Evolutionary conservation across 495 filamentous ascomycete genomes (phyloP), one percentile per base, ranked within the genome.

Genomic region (Halenospora varia): DNA sequence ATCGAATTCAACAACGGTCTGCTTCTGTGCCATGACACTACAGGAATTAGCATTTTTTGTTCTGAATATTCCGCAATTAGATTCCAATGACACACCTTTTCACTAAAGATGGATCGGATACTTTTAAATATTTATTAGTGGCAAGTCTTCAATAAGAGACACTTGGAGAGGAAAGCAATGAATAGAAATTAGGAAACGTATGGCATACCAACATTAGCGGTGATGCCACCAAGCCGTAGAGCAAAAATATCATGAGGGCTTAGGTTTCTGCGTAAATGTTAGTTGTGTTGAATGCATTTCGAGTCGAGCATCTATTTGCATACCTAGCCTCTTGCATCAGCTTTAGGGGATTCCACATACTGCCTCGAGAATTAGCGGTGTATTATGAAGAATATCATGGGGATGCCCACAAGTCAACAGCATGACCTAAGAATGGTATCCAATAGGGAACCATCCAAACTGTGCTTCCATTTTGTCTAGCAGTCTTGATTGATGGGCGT

Each of bases 361-460:
- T 83, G 77, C 71, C 70, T 4, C 72, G 59, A 53, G 70, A 61
- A 42, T 25, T 11, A 17, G 25, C 63, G 60, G 11, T 80, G 56
- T 48, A 80, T 77, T 8, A 61, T 57, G 17, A 75, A 68, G 22
- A 23, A 48, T 3, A 64, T 4, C 8, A 6, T 20, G 3, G 74
- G 70, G 51, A 77, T 63, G 64, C 75, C 73, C 15, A 75, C 57
- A 63, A 82, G 72, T 18, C 73, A 68, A 75, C 53, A 11, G 75
- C 68, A 71, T 87, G 82, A 40, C 83, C 80, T 1, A 85, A 35
- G 57, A 75, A 71, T 11, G 83, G 83, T 8, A 85, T 53, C 80
- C 81, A 87, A 68, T 86, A 87, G 11, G 83, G 82, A 10, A 75
- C 52, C 29, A 69, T 61, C 59, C 70, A 72, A 42, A 80, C 72